A percentile compares a stretch with the other conserved stretches of the same genome.
These are phyloP conservation scores for Crassisporium funariophilum DNA, from an alignment of 768 basidiomycete species.

Conservation along the genomic window DNA sequence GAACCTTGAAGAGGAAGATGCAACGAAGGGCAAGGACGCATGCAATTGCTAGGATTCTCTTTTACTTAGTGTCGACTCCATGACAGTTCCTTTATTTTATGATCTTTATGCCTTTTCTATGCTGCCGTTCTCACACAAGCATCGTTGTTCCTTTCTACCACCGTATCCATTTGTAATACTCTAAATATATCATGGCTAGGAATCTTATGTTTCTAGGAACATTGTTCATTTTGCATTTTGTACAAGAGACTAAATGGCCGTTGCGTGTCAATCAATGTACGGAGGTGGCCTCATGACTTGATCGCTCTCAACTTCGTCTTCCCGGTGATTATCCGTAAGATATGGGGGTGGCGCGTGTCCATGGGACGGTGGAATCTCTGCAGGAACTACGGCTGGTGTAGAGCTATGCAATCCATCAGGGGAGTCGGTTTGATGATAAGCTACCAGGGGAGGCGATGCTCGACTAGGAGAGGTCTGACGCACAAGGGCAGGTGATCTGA, in stretches of 20 bases:
- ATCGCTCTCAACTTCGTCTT: slow-evolving; percentile 42
- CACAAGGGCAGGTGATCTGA: slow-evolving; percentile 50
- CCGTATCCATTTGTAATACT: slow-evolving; percentile 27
- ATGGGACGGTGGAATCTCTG: slow-evolving; percentile 40
- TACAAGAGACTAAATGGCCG: not conserved
- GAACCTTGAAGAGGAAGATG: slow-evolving; percentile 70
- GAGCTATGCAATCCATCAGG: slow-evolving; percentile 14
- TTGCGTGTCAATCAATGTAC: slow-evolving; percentile 51
- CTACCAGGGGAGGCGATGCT: slow-evolving; percentile 34
- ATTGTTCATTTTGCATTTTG: too few relatives aligned
- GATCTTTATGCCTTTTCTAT: slow-evolving; percentile 31
- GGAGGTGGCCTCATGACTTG: slow-evolving; percentile 61
- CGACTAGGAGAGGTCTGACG: slow-evolving; percentile 35
- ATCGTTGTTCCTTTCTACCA: slow-evolving; percentile 19
- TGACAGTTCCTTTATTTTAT: slow-evolving; percentile 25
- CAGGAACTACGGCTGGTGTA: slow-evolving; percentile 34
- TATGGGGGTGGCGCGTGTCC: slow-evolving; percentile 81
- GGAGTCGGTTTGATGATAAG: slow-evolving; percentile 24
- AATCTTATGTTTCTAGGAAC: too few relatives aligned
- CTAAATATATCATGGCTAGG: slow-evolving; percentile 29
- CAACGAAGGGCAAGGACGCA: slow-evolving; percentile 67
- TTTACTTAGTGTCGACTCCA: slow-evolving; percentile 16
- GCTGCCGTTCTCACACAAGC: slow-evolving; percentile 16
- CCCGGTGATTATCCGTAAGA: slow-evolving; percentile 47
- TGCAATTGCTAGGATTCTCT: slow-evolving; percentile 71